Evolutionary conservation across 257 asterid genomes (phyloP).

Genomic region (Echium plantagineum): DNA sequence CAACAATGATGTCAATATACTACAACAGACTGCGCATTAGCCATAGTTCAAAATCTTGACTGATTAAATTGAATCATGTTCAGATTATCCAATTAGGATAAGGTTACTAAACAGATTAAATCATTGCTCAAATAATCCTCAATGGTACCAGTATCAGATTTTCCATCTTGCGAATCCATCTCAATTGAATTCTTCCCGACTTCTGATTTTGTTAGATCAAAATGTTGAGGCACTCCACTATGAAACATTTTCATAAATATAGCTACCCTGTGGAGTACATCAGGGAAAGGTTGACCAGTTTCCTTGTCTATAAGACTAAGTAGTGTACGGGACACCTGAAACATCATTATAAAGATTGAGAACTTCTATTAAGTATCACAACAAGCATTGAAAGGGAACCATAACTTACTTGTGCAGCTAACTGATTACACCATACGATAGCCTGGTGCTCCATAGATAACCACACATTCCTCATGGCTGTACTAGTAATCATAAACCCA

Average conservation of each 20-base stretch:
- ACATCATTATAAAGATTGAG: constrained; percentile 21
- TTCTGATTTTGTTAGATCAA: constrained; percentile 40
- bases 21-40: neutral
- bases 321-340: constrained; percentile 94
- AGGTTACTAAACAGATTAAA: too few species aligned
- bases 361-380: constrained; percentile 6
- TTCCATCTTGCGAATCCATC: constrained; percentile 25
- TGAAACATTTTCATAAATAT: constrained; percentile 78
- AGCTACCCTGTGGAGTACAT: constrained; percentile 59
- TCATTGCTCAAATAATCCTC: constrained; percentile 3
- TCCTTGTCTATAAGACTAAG: constrained; percentile 71
- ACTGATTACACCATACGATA: constrained; percentile 78
- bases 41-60: neutral
- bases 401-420: constrained; percentile 70
- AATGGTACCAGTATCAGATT: constrained; percentile 43
- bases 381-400: constrained; percentile 13
- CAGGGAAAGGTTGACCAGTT: constrained; percentile 60
- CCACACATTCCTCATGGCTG: constrained; percentile 83
- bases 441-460: constrained; percentile 99
- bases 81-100: too few species aligned
- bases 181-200: constrained; percentile 22
- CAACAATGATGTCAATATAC: neutral
- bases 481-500: constrained; percentile 84
- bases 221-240: constrained; percentile 69
- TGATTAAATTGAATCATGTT: too few species aligned